Base-by-base conservation (phyloP, 306 rosid species). In the Senna siamea region DNA sequence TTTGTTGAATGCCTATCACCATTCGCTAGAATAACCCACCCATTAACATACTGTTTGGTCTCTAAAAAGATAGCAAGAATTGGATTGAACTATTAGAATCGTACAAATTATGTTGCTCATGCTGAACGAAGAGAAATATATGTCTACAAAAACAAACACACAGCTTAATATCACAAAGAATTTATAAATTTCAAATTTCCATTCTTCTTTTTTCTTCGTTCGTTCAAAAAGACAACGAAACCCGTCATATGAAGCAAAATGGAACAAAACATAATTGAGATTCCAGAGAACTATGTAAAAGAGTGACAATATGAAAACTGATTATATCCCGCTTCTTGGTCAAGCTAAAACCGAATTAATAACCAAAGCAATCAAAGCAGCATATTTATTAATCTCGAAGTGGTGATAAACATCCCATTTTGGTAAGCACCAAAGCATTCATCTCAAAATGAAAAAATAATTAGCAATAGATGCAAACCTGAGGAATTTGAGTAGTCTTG, bases 401-500 rank as follows among this genome's bases (percentile, higher is more conserved):
- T 52, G 34, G 23, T 35, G 23, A 54, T 26, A 1, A 15, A 63
- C 37, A 41, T 1, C 7, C 48, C 3, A 65, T 18, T 38, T 26
- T 40, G 20, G 34, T 4, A 19, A 10, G 28, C 26, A 22, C 43
- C 15, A 72, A 19, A 18, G 9, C 12, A 40, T 59, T 14, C 35
- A 35, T 43, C 13, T 13, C 22, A 52, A 26, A 9, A 56, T 37
- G 50, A 13, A 44, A 13, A 13, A 13, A 41, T 0, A 13, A 44
- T 20, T 11, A 43, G 41, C 44, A 59, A 4, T n/a, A 20, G 59
- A 52, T 7, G 53, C 2, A 30, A 76, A 87, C 98, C 97, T 93
- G 98, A 83, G 98, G 98, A 63, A 93, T 93, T 79, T 93, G 98
- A 44, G 96, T 93, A 72, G 96, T 93, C 72, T 93, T 93, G 10